phyloP scores from a whole-genome alignment of 352 stramenopile genomes.

The Pythium oligandrum region DNA sequence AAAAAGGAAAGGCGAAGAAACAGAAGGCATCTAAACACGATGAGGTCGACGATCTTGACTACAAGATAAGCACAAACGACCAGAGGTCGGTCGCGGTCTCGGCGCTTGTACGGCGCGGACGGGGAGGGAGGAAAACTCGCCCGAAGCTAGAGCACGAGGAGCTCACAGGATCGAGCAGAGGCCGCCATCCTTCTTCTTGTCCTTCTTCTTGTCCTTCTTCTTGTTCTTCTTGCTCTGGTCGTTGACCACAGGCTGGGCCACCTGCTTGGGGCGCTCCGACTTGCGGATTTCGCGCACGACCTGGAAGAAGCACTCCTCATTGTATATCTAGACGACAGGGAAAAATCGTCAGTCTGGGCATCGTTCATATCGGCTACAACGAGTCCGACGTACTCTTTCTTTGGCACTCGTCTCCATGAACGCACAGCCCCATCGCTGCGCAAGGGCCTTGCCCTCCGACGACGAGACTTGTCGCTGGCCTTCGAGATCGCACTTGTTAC shows the following conservation, averaged over 20 bases:
- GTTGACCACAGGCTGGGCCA: constrained; percentile 6
- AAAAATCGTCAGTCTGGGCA: no score
- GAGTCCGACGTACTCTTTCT: constrained; percentile 53
- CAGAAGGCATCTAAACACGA: constrained; percentile 3
- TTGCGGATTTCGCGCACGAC: constrained; percentile 86
- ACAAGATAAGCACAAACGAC: no score
- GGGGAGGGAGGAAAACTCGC: background rate
- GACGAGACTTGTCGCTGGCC: constrained; percentile 63
- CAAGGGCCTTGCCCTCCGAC: constrained; percentile 59
- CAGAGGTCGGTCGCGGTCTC: no score
- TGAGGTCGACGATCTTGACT: background rate
- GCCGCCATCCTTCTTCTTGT: constrained; percentile 53
- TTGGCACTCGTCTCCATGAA: constrained; percentile 90
- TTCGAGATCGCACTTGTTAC: constrained; percentile 87
- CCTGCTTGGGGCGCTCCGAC: constrained; percentile 48
- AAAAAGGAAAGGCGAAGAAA: background rate
- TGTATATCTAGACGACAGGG: constrained; percentile 53
- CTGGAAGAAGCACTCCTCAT: constrained; percentile 89
- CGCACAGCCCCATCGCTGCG: constrained; percentile 69
- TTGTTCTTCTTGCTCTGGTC: constrained; percentile 31
- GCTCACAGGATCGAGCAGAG: constrained; percentile 41
- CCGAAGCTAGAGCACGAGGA: no score
- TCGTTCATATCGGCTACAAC: no score
- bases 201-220: constrained; percentile 28
- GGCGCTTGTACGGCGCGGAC: background rate